These are phyloP conservation scores for Eucalyptus guilfoylei DNA, from an alignment of 345 rosid genomes.

Conservation along the genomic window DNA sequence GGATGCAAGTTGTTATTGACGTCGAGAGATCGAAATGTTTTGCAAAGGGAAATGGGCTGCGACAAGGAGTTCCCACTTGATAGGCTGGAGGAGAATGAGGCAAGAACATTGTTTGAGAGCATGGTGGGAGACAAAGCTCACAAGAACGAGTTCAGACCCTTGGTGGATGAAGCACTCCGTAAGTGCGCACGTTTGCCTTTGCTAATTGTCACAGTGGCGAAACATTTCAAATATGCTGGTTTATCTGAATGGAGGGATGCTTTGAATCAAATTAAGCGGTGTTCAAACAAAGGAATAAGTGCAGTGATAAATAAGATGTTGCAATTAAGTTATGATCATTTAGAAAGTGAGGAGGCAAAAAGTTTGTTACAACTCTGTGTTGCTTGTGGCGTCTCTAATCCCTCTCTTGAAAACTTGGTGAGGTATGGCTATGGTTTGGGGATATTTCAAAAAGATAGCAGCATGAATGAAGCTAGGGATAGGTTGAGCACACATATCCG, in stretches of 20 bases:
- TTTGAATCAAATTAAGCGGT: accelerated
- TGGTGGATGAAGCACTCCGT: too few relatives aligned
- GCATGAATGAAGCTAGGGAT: not conserved
- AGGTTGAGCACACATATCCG: accelerated
- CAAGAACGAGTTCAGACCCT: accelerated
- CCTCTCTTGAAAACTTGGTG: too few relatives aligned
- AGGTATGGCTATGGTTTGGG: accelerated
- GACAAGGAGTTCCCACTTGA: accelerated
- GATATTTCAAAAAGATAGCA: too few relatives aligned
- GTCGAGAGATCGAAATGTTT: too few relatives aligned
- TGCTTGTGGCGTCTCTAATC: accelerated
- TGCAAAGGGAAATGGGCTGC: too few relatives aligned
- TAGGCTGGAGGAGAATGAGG: accelerated
- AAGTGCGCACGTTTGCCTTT: too few relatives aligned
- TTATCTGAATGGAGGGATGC: not conserved
- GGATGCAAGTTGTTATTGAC: too few relatives aligned
- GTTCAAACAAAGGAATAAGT: accelerated
- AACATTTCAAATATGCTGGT: accelerated
- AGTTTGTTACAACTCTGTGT: too few relatives aligned
- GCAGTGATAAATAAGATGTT: not conserved
- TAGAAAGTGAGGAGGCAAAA: not conserved
- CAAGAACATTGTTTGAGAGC: too few relatives aligned
- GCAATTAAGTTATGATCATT: not conserved
- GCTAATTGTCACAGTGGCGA: accelerated
- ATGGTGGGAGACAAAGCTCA: too few relatives aligned